Percentiles rank a stretch among this genome's conserved stretches.
Conservation (phyloP, 1,139 yeast species). For the Diutina neorugosa region DNA sequence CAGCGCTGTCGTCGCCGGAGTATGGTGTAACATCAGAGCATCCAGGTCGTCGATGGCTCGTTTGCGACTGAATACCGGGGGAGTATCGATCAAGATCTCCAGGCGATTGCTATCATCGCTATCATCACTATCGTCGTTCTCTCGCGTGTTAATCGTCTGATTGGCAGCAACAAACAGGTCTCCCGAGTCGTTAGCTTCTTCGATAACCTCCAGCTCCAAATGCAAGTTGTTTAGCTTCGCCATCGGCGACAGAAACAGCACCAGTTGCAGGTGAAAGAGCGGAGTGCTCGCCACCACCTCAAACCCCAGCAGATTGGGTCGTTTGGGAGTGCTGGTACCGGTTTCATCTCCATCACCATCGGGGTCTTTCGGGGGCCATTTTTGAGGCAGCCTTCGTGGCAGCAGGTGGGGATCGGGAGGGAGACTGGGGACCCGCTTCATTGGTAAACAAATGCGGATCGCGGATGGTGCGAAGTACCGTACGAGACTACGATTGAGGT, state of each 20-base stretch:
- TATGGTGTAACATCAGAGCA: background rate
- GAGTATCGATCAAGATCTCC: background rate
- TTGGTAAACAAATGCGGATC: background rate
- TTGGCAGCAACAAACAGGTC: background rate
- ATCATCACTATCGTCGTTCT: background rate
- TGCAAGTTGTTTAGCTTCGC: constrained; percentile 2
- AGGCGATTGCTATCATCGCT: background rate
- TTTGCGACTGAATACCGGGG: constrained; percentile 1
- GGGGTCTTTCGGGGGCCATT: background rate
- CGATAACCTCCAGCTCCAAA: constrained; percentile 1
- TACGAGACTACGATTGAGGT: too few species aligned
- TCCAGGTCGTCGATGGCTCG: background rate
- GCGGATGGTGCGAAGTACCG: background rate
- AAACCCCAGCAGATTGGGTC: background rate
- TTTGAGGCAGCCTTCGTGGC: constrained; percentile 4
- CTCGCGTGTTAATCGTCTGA: background rate
- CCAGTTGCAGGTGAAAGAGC: background rate
- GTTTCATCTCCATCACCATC: background rate
- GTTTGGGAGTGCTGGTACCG: constrained; percentile 1
- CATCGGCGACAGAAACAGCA: constrained; percentile 3
- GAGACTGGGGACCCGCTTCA: constrained; percentile 4
- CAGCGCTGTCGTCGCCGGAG: background rate
- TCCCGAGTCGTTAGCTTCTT: background rate
- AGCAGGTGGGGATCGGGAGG: constrained; percentile 3
- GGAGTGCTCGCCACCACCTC: constrained; percentile 1